phyloP scores from a whole-genome alignment of 768 basidiomycete species.

The Naematelia aurantialba region DNA sequence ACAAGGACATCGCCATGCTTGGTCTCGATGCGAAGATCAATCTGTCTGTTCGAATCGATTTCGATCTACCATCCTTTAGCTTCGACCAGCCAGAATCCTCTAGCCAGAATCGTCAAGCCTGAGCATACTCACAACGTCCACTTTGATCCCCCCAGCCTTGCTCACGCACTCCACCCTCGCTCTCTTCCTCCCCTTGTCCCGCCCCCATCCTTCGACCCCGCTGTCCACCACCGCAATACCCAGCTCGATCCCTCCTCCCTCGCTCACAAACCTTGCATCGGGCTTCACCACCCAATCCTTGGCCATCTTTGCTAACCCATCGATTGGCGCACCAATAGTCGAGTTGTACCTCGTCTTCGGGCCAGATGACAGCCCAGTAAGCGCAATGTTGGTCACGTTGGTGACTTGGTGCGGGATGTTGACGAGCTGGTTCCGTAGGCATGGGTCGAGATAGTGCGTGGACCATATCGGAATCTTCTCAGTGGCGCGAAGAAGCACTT shows the following conservation, averaged over 20 bases:
- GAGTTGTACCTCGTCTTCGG: constrained; percentile 26
- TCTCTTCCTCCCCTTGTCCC: constrained; percentile 35
- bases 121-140: constrained; percentile 35
- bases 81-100: neutral
- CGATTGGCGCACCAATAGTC: constrained; percentile 41
- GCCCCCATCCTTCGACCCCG: constrained; percentile 27
- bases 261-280: constrained; percentile 33
- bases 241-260: constrained; percentile 38
- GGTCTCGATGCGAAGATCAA: constrained; percentile 38
- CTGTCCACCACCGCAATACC: constrained; percentile 40
- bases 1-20: constrained; percentile 40
- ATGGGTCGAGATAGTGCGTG: constrained; percentile 42
- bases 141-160: constrained; percentile 33
- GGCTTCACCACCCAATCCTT: constrained; percentile 38
- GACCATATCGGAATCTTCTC: constrained; percentile 44
- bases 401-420: constrained; percentile 32
- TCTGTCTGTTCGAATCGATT: constrained; percentile 31
- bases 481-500: constrained; percentile 25
- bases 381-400: constrained; percentile 29
- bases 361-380: constrained; percentile 24
- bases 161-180: constrained; percentile 36
- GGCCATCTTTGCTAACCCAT: constrained; percentile 31
- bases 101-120: neutral
- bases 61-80: constrained; percentile 24
- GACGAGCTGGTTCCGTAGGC: constrained; percentile 19